Conservation (phyloP, 805 yeast species). For the Candida parachauliodes region DNA sequence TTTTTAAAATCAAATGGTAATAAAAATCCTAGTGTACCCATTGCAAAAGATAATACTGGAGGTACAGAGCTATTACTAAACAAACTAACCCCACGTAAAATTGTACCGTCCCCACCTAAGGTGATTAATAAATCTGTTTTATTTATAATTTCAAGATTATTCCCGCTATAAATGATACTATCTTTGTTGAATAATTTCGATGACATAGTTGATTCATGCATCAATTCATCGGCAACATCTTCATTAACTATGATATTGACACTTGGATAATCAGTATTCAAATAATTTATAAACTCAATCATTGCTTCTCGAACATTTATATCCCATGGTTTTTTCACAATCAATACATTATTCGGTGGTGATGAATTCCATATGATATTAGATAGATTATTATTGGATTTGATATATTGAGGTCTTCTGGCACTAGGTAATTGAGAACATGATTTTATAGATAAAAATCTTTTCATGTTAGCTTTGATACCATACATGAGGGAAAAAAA, state of each 20-base stretch:
- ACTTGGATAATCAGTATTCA: constrained; percentile 61
- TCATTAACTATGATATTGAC: constrained; percentile 75
- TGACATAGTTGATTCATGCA: constrained; percentile 16
- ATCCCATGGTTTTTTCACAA: constrained; percentile 86
- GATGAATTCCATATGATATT: constrained; percentile 62
- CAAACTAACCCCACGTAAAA: constrained; percentile 74
- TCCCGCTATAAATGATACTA: constrained; percentile 53
- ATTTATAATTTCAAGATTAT: constrained; percentile 49
- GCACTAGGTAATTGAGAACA: constrained; percentile 15
- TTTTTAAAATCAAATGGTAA: constrained; percentile 79
- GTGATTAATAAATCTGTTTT: constrained; percentile 82
- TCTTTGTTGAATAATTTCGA: constrained; percentile 19
- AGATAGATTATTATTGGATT: constrained; percentile 55
- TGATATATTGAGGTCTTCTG: constrained; percentile 48
- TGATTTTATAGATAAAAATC: constrained; percentile 11
- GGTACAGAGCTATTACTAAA: constrained; percentile 76
- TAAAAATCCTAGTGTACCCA: constrained; percentile 88
- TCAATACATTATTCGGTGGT: constrained; percentile 68
- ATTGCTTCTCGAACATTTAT: constrained; percentile 60
- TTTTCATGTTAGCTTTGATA: constrained; percentile 1
- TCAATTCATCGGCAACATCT: constrained; percentile 70
- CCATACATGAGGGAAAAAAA: too few relatives aligned
- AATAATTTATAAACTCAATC: constrained; percentile 57
- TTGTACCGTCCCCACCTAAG: constrained; percentile 96
- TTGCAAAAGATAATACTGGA: constrained; percentile 81